Conservation (phyloP, 257 asterid genomes). For the Nyctanthes arbortristis region DNA sequence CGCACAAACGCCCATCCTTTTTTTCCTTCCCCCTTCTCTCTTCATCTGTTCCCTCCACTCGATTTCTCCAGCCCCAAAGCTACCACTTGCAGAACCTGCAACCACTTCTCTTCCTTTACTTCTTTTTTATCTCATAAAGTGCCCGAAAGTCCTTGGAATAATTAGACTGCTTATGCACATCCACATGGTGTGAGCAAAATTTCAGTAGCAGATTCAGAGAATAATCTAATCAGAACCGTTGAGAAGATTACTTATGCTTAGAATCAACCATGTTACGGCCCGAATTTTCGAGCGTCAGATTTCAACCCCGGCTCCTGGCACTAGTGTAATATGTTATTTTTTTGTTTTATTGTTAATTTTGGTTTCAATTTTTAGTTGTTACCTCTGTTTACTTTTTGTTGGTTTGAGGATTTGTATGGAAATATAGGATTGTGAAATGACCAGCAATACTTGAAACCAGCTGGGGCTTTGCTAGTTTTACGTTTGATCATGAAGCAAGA, state of each 20-base stretch:
- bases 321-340: constrained; percentile 67
- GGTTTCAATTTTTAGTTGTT: neutral
- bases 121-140: no score
- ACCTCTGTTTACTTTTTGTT: neutral
- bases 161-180: neutral
- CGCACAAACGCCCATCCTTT: neutral
- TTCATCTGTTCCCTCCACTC: constrained; percentile 23
- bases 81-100: neutral
- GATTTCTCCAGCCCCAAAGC: constrained; percentile 16
- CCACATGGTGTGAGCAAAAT: constrained; percentile 30
- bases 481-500: no score
- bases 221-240: neutral
- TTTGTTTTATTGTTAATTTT: constrained; percentile 6
- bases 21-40: neutral
- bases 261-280: constrained; percentile 92
- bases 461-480: no score
- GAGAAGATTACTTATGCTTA: constrained; percentile 59
- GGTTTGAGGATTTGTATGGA: neutral
- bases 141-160: neutral
- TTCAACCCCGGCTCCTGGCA: constrained; percentile 87
- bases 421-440: neutral
- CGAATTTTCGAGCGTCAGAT: constrained; percentile 97
- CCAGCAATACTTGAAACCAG: no score
- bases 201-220: neutral
- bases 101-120: no score